Base-by-base conservation (phyloP, 2,329 filamentous ascomycete species). In the Aspergillus thermomutatus region DNA sequence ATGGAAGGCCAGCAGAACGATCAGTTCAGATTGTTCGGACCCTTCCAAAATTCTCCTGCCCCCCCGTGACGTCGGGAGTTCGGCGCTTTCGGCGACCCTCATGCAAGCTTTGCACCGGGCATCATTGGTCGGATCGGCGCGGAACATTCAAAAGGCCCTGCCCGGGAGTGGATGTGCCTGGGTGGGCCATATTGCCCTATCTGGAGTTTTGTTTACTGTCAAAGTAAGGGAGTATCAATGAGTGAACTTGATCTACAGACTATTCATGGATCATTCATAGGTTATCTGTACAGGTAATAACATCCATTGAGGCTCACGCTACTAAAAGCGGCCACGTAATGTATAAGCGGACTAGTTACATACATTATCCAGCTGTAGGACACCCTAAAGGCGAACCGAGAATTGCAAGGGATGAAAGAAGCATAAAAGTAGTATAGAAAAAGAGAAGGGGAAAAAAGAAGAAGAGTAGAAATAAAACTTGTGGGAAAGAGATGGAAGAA, bases 321-420 rank as follows among this genome's bases (percentile, higher is more conserved):
- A 46, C n/a, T 21, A 3, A 50, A 37, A 53, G 53, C 45, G 50
- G 49, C 57, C 53, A 50, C 53, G 37, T 60, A 58, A 60, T 60
- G 55, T 54, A 58, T 41, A 59, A 43, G 61, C 62, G 62, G 61
- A 70, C 65, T 69, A 70, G 65, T 62, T 72, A 73, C 66, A 72
- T 71, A 72, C 69, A 73, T 72, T 71, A 72, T 70, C 66, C 68
- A 69, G 66, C 66, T 71, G 66, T 61, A 67, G 63, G 59, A 58
- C 64, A 69, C 64, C 65, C 60, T 58, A 58, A 64, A 65, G 65
- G 59, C 64, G 67, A 65, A 62, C 61, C 57, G 55, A 63, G 56
- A 66, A 60, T 57, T 59, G 61, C 52, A 60, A 59, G 54, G 55
- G 55, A 49, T 50, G 25, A 25, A 27, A 48, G 37, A 21, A 46